These are phyloP conservation scores for Furcasterigmium sp. DNA, from an alignment of 2,329 filamentous ascomycete species.

Conservation along the genomic window DNA sequence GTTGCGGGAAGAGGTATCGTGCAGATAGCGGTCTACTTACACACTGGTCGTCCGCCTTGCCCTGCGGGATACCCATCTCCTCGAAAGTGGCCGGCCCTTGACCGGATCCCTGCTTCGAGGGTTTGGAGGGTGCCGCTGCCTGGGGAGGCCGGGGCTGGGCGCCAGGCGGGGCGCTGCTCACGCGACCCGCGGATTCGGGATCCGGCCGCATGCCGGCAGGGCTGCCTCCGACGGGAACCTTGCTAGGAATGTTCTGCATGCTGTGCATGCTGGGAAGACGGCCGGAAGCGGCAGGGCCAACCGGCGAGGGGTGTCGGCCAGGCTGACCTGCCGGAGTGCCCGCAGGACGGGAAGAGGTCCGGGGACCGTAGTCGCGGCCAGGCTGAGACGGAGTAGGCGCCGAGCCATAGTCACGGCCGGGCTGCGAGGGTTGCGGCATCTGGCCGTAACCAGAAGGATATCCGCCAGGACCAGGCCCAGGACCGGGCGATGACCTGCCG, in stretches of 20 bases:
- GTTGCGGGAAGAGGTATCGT: not conserved
- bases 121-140: constrained; percentile 24
- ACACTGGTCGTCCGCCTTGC: constrained; percentile 83
- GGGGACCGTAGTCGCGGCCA: constrained; percentile 32
- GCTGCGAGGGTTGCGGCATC: constrained; percentile 14
- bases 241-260: constrained; percentile 1
- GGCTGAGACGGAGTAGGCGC: constrained; percentile 16
- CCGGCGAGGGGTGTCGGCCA: not conserved
- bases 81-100: constrained; percentile 95
- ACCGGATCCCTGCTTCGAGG: constrained; percentile 41
- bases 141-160: constrained; percentile 16
- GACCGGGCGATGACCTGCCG: constrained; percentile 4
- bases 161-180: constrained; percentile 30
- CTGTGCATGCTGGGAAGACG: not conserved
- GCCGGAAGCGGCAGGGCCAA: not conserved
- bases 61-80: constrained; percentile 90
- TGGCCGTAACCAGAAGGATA: constrained; percentile 10
- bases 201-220: constrained; percentile 9
- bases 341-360: constrained; percentile 26
- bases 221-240: constrained; percentile 2
- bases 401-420: constrained; percentile 11
- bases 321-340: constrained; percentile 3
- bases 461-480: not conserved
- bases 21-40: constrained; percentile 48
- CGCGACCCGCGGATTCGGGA: constrained; percentile 17